Evolutionary conservation across 495 filamentous ascomycete genomes (phyloP), one percentile per base, ranked within the genome.

Genomic region (Penicillium turbatum): DNA sequence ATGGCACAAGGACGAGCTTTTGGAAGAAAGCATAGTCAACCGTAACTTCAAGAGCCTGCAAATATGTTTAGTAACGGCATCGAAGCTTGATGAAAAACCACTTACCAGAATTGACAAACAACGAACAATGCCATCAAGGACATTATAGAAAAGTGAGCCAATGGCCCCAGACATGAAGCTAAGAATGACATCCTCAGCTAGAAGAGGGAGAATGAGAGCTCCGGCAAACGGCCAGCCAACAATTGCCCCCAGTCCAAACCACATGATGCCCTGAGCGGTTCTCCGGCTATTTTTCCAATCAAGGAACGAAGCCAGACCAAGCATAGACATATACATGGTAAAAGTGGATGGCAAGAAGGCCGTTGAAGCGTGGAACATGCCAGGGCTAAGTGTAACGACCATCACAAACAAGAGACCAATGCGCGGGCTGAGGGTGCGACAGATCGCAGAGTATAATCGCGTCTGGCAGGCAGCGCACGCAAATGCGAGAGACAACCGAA

Each of bases 181-280:
- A 47, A 92, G 72, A 2, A 87, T 63, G 15, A 82, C 49, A 54
- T 96, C 92, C 64, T 96, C 90, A 3, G 86, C 51, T 12, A 97
- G 52, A 63, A 92, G 88, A 13, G 95, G 95, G n/a, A 89, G 68
- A 42, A 86, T 81, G 34, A 99, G 72, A 19, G 88, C 90, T 43
- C 86, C 81, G 24, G 90, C 85, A 71, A 99, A 99, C 4, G 95
- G 95, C 95, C 95, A 99, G 1, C 95, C 95, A 30, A 97, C 71
- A 39, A 95, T 79, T 29, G 88, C 87, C 36, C 89, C 95, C n/a
- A 91, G 70, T 12, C 89, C 90, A 66, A 96, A 96, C 87, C 88
- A 96, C 72, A 88, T 86, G 45, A 97, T 89, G 16, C 89, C 92
- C 67, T 83, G 77, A 0, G 86, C 85, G 0, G 87, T 92, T 63